phyloP scores from a whole-genome alignment of 495 filamentous ascomycete genomes.

The Aspergillus indologenus region DNA sequence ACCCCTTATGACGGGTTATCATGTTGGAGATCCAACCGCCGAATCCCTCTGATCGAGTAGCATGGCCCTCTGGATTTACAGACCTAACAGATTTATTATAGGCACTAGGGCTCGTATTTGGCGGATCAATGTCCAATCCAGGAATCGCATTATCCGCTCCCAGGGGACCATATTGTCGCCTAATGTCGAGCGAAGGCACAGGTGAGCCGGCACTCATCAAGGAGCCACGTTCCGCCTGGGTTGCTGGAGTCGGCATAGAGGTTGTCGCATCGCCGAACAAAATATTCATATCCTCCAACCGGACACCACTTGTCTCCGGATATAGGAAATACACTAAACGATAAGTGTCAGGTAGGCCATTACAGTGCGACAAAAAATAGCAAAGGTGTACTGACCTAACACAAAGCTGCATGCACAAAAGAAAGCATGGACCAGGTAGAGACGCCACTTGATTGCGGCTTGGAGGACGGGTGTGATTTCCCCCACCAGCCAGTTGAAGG shows the following conservation, averaged over 20 bases:
- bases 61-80: slow-evolving; percentile 26
- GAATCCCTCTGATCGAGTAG: slow-evolving; percentile 50
- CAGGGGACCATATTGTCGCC: slow-evolving; percentile 48
- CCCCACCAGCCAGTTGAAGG: slow-evolving; percentile 96
- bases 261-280: slow-evolving; percentile 88
- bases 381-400: slow-evolving; percentile 66
- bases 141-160: slow-evolving; percentile 63
- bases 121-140: slow-evolving; percentile 70
- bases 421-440: slow-evolving; percentile 94
- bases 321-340: slow-evolving; percentile 93
- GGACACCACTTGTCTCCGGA: slow-evolving; percentile 91
- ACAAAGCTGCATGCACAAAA: slow-evolving; percentile 97
- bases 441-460: slow-evolving; percentile 82
- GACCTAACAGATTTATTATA: slow-evolving; percentile 46
- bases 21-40: slow-evolving; percentile 70
- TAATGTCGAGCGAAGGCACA: slow-evolving; percentile 73
- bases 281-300: slow-evolving; percentile 92
- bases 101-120: slow-evolving; percentile 44
- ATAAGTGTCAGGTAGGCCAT: slow-evolving; percentile 16
- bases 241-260: slow-evolving; percentile 67
- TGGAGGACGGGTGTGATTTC: slow-evolving; percentile 92
- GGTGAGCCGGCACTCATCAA: slow-evolving; percentile 71
- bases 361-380: background rate
- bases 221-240: slow-evolving; percentile 70
- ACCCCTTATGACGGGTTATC: slow-evolving; percentile 52